These are phyloP conservation scores for Pythium myriotylum DNA, from an alignment of 352 stramenopile species.

Conservation along the genomic window DNA sequence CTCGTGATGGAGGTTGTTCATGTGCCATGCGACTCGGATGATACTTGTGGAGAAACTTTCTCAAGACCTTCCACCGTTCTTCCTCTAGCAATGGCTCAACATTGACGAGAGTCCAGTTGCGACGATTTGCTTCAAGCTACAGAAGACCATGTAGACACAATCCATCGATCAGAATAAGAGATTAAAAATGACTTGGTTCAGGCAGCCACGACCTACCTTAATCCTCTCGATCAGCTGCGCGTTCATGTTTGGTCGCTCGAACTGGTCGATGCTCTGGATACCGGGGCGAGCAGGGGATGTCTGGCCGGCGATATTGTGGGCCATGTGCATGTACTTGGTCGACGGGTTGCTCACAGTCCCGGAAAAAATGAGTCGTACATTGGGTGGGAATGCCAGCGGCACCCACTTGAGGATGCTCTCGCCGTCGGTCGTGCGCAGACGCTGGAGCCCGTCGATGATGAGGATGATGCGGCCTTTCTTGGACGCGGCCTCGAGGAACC, in stretches of 20 bases:
- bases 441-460: slow-evolving; percentile 89
- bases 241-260: slow-evolving; percentile 59
- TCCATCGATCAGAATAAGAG: no score
- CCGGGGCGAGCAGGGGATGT: slow-evolving; percentile 20
- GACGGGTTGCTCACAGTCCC: slow-evolving; percentile 56
- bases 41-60: slow-evolving; percentile 63
- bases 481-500: slow-evolving; percentile 87
- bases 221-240: slow-evolving; percentile 84
- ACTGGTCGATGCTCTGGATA: slow-evolving; percentile 47
- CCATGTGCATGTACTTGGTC: slow-evolving; percentile 42
- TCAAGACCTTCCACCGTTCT: slow-evolving; percentile 56
- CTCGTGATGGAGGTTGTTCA: not conserved
- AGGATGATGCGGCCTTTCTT: slow-evolving; percentile 91
- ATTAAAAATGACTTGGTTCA: no score
- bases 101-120: slow-evolving; percentile 74
- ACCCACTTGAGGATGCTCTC: slow-evolving; percentile 93
- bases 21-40: slow-evolving; percentile 10
- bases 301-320: slow-evolving; percentile 10
- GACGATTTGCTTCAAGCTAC: slow-evolving; percentile 73
- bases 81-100: slow-evolving; percentile 62
- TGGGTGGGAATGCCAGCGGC: slow-evolving; percentile 83
- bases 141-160: no score
- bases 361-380: slow-evolving; percentile 87
- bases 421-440: slow-evolving; percentile 82
- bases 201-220: slow-evolving; percentile 36